A percentile compares a stretch with the other conserved stretches of the same genome.
These are phyloP conservation scores for Clavispora vitiphila DNA, from an alignment of 805 yeast species.

Conservation along the genomic window DNA sequence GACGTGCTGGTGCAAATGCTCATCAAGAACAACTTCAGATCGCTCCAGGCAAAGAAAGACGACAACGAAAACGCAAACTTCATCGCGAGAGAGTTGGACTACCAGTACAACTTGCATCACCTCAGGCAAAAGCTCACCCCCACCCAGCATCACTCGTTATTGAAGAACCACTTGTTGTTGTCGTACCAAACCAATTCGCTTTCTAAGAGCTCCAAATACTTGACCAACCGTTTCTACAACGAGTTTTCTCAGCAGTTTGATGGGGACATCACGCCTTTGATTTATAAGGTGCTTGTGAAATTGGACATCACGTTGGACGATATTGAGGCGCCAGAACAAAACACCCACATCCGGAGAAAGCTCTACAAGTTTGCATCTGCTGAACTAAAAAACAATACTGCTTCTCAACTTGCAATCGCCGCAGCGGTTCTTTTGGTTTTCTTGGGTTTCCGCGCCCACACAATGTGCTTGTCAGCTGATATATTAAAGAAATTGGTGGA, in stretches of 20 bases:
- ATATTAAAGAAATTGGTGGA: slow-evolving; percentile 10
- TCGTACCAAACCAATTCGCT: slow-evolving; percentile 37
- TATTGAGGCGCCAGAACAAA: slow-evolving; percentile 13
- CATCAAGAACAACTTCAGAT: slow-evolving; percentile 40
- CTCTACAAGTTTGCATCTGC: slow-evolving; percentile 11
- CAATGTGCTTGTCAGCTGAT: slow-evolving; percentile 21
- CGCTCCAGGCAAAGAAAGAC: slow-evolving; percentile 20
- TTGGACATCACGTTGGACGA: slow-evolving; percentile 26
- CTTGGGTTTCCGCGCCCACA: slow-evolving; percentile 16
- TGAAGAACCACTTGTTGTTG: slow-evolving; percentile 43
- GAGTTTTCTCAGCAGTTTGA: slow-evolving; percentile 19
- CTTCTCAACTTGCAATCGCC: slow-evolving; percentile 16
- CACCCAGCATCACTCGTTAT: slow-evolving; percentile 36
- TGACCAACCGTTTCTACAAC: slow-evolving; percentile 16
- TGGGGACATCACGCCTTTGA: slow-evolving; percentile 28
- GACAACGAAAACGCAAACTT: slow-evolving; percentile 16
- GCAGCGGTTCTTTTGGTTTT: slow-evolving; percentile 27
- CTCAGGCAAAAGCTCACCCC: slow-evolving; percentile 21
- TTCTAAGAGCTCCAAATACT: slow-evolving; percentile 19
- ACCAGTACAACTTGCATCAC: slow-evolving; percentile 17
- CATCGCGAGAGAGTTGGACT: slow-evolving; percentile 30
- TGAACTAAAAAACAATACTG: slow-evolving; percentile 12
- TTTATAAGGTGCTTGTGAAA: slow-evolving; percentile 26
- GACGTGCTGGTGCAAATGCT: slow-evolving; percentile 40
- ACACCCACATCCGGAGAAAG: slow-evolving; percentile 17